phyloP scores from a whole-genome alignment of 2,329 filamentous ascomycete species.

The Penicillium sp. region DNA sequence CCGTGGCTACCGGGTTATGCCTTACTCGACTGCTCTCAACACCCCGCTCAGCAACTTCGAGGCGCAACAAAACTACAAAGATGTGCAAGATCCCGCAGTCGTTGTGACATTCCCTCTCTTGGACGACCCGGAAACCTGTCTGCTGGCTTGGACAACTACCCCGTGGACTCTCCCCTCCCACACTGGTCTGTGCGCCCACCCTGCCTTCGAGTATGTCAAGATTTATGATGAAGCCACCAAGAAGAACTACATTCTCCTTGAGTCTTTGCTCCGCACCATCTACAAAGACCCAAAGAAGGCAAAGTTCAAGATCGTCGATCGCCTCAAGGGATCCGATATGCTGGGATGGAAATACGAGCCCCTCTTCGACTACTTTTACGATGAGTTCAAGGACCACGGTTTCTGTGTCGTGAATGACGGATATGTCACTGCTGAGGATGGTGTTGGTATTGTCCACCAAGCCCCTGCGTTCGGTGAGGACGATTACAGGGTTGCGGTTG shows the following conservation, averaged over 20 bases:
- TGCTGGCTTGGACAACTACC: conserved; percentile 88
- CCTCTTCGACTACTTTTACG: conserved; percentile 84
- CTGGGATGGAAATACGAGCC: conserved; percentile 86
- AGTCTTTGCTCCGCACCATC: conserved; percentile 74
- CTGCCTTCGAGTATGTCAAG: conserved; percentile 84
- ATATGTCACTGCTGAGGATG: conserved; percentile 86
- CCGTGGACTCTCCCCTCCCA: conserved; percentile 85
- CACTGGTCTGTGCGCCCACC: conserved; percentile 72
- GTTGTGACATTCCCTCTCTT: conserved; percentile 84
- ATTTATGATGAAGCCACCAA: conserved; percentile 78
- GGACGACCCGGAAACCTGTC: conserved; percentile 69
- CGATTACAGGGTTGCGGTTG: conserved; percentile 82
- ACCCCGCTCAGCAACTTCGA: conserved; percentile 93
- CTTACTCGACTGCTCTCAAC: conserved; percentile 86
- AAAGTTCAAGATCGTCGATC: conserved; percentile 80
- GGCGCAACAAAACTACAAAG: conserved; percentile 91
- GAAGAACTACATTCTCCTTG: conserved; percentile 81
- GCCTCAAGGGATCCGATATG: conserved; percentile 80
- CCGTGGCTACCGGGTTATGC: conserved; percentile 88
- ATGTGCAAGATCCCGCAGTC: conserved; percentile 85
- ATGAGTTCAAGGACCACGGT: conserved; percentile 79
- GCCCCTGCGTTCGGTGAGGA: conserved; percentile 93
- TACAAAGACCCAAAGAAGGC: conserved; percentile 97
- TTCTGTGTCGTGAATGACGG: conserved; percentile 80
- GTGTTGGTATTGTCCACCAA: conserved; percentile 93